These are phyloP conservation scores for Neurospora sublineolata DNA, from an alignment of 495 filamentous ascomycete genomes.

Conservation along the genomic window DNA sequence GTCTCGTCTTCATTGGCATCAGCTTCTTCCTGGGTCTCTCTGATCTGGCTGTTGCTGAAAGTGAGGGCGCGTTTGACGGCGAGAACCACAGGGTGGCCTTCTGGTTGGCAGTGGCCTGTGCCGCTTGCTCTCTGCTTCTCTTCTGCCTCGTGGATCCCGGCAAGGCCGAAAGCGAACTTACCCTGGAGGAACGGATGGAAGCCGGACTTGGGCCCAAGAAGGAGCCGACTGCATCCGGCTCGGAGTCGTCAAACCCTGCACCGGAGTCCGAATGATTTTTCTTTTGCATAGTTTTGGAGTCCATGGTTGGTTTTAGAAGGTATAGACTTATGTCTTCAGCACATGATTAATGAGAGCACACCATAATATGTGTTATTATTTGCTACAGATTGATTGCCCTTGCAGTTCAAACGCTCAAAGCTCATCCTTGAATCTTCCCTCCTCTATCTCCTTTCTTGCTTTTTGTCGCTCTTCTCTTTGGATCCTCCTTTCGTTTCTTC, in stretches of 20 bases:
- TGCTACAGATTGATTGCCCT: not conserved
- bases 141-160: slow-evolving; percentile 51
- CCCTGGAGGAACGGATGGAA: slow-evolving; percentile 21
- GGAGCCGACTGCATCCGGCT: not conserved
- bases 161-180: slow-evolving; percentile 56
- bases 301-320: not conserved
- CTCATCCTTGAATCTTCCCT: slow-evolving; percentile 15
- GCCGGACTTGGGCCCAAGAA: not conserved
- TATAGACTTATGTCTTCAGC: not conserved
- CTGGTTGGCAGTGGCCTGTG: slow-evolving; percentile 53
- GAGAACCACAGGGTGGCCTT: slow-evolving; percentile 53
- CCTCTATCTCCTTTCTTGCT: slow-evolving; percentile 11
- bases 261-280: not conserved
- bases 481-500: slow-evolving; percentile 15
- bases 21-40: slow-evolving; percentile 68
- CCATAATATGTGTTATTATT: not conserved
- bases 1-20: slow-evolving; percentile 64
- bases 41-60: slow-evolving; percentile 49
- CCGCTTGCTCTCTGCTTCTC: slow-evolving; percentile 43
- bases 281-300: not conserved
- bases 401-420: slow-evolving; percentile 1
- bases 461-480: slow-evolving; percentile 17
- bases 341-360: not conserved
- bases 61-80: slow-evolving; percentile 31
- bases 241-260: not conserved